Conservation (phyloP, 495 filamentous ascomycete genomes). For the Annulohypoxylon moriforme region DNA sequence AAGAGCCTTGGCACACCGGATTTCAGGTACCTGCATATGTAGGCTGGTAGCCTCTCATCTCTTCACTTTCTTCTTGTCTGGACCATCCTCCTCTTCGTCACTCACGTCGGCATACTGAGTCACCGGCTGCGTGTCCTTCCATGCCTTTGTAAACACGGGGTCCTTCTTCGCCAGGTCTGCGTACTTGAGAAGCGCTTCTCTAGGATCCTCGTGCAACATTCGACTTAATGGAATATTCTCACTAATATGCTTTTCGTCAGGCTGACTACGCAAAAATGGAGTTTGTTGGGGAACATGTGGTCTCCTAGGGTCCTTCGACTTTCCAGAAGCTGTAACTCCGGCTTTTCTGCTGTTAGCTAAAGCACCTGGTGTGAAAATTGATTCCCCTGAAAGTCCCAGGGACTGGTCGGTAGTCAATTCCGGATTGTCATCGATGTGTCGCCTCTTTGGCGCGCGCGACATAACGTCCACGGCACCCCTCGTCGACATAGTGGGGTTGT, state of each 20-base stretch:
- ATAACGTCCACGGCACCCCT: slow-evolving; percentile 89
- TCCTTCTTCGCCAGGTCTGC: slow-evolving; percentile 94
- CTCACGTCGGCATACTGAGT: slow-evolving; percentile 93
- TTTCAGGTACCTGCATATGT: background rate
- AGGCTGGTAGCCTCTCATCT: slow-evolving; percentile 43
- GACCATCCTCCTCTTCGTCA: slow-evolving; percentile 82
- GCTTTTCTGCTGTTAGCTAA: slow-evolving; percentile 54
- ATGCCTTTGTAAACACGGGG: slow-evolving; percentile 92
- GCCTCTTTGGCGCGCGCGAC: slow-evolving; percentile 91
- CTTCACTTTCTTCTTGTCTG: slow-evolving; percentile 75
- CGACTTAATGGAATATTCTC: slow-evolving; percentile 87
- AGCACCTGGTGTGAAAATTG: slow-evolving; percentile 75
- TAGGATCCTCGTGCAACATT: slow-evolving; percentile 97
- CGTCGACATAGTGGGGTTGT: slow-evolving; percentile 82
- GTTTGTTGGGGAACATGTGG: slow-evolving; percentile 87
- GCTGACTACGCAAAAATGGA: slow-evolving; percentile 90
- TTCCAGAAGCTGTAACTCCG: slow-evolving; percentile 83
- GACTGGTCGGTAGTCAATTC: slow-evolving; percentile 83
- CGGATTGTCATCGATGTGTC: slow-evolving; percentile 93
- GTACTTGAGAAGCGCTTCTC: slow-evolving; percentile 94
- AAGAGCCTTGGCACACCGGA: slow-evolving; percentile 8
- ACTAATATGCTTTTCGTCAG: slow-evolving; percentile 88
- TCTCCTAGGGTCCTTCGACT: slow-evolving; percentile 78
- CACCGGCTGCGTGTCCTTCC: slow-evolving; percentile 91
- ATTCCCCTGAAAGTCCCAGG: slow-evolving; percentile 82